Percentiles rank a stretch among this genome's conserved stretches.
phyloP scores from a whole-genome alignment of 148 eudicot species.

The Cornus kousa region DNA sequence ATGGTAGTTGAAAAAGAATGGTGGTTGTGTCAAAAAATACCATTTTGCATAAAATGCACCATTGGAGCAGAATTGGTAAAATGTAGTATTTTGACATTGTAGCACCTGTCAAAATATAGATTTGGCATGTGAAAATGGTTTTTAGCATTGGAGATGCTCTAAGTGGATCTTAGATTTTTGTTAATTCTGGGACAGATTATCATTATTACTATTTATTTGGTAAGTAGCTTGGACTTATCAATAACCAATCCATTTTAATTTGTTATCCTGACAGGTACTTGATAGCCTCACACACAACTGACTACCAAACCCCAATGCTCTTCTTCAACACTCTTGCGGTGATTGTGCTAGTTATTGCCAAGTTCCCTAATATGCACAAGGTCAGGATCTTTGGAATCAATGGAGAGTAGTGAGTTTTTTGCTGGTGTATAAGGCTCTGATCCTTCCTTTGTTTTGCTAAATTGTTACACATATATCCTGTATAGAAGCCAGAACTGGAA shows the following conservation, averaged over 20 bases:
- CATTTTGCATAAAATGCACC: too few species aligned
- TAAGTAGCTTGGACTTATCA: not conserved
- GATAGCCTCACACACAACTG: conserved; percentile 94
- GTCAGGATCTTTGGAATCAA: conserved; percentile 95
- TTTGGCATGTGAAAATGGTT: too few species aligned
- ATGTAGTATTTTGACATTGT: too few species aligned
- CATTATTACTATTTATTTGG: too few species aligned
- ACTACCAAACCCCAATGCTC: conserved; percentile 87
- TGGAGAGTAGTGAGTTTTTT: conserved; percentile 55
- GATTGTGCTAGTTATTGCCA: conserved; percentile 74
- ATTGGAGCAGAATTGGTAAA: too few species aligned
- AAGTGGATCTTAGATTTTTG: not conserved
- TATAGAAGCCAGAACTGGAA: conserved; percentile 29
- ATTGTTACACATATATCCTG: conserved; percentile 25
- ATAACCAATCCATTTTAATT: not conserved
- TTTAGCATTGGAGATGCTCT: too few species aligned
- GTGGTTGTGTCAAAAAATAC: too few species aligned
- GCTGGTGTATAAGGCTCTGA: not conserved
- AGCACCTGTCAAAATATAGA: too few species aligned
- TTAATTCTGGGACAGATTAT: not conserved
- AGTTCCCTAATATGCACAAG: conserved; percentile 96
- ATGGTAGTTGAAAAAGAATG: too few species aligned
- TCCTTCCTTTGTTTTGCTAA: not conserved
- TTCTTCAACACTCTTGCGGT: conserved; percentile 85
- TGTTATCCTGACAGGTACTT: conserved; percentile 51